phyloP scores from a whole-genome alignment of 805 yeast species.

The Wickerhamomyces canadensis region DNA sequence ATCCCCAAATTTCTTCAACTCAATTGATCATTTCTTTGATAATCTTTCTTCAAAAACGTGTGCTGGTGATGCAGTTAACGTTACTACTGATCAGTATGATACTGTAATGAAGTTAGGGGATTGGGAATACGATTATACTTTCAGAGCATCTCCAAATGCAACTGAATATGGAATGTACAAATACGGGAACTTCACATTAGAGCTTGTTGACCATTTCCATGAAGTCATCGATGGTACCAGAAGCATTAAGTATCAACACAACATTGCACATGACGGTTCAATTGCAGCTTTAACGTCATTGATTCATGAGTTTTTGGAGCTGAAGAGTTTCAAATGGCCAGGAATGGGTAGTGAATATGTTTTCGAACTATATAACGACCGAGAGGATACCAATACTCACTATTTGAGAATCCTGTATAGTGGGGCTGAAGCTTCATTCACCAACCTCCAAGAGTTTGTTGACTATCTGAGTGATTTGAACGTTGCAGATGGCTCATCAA shows the following conservation, averaged over 20 bases:
- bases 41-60: slow-evolving; percentile 35
- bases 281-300: slow-evolving; percentile 30
- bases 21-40: slow-evolving; percentile 38
- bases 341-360: slow-evolving; percentile 42
- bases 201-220: slow-evolving; percentile 27
- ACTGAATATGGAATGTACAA: slow-evolving; percentile 29
- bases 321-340: slow-evolving; percentile 36
- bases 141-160: slow-evolving; percentile 28
- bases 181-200: slow-evolving; percentile 34
- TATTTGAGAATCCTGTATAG: slow-evolving; percentile 33
- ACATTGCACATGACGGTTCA: slow-evolving; percentile 39
- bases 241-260: slow-evolving; percentile 30
- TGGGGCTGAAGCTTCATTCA: slow-evolving; percentile 24
- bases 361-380: slow-evolving; percentile 31
- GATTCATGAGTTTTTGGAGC: slow-evolving; percentile 24
- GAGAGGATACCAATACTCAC: slow-evolving; percentile 14
- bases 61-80: slow-evolving; percentile 30
- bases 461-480: slow-evolving; percentile 15
- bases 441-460: slow-evolving; percentile 13
- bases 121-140: slow-evolving; percentile 38
- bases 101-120: slow-evolving; percentile 38
- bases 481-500: slow-evolving; percentile 4
- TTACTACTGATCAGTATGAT: slow-evolving; percentile 27
- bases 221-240: slow-evolving; percentile 25
- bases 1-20: slow-evolving; percentile 23